Evolutionary conservation across 2,329 filamentous ascomycete genomes (phyloP), one percentile per base, ranked within the genome.

Genomic region (Fusarium tricinctum): DNA sequence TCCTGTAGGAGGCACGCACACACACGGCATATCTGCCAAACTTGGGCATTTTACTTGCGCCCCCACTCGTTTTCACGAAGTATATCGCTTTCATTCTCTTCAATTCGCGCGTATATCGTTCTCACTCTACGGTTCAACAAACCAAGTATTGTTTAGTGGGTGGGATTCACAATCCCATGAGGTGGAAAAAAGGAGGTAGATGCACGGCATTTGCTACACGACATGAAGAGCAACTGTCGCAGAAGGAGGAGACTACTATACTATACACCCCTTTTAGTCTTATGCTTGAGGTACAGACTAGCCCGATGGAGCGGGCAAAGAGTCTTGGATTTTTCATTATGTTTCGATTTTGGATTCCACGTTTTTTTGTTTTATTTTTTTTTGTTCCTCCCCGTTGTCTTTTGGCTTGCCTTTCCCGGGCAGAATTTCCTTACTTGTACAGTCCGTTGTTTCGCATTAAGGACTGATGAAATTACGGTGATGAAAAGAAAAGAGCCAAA

Each of bases 381-480:
- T 52, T 48, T 23, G 33, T 32, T 20, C 26, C 38, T 17, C 52
- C 32, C 51, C n/a, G 58, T 52, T 72, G 63, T 57, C n/a, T 62
- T 55, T 46, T 68, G 66, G 57, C 50, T 53, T 63, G 58, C 49
- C 50, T 38, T 44, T 53, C 52, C 33, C 49, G 46, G 53, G 53
- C 66, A 69, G 19, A 44, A 43, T 63, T 60, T 54, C 63, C 66
- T 70, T 53, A 45, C 65, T 47, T 69, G 59, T 69, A 69, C 70
- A 72, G 71, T 69, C 71, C 67, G 48, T 61, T 64, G 51, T 55
- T 70, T 69, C 50, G 39, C 46, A 35, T 69, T 63, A 42, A 72
- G 71, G 71, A 71, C 69, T 73, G 66, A 73, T 68, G 71, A 73
- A 73, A 73, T 72, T 68, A 73, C 69, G 67, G 71, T 73, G 71